These are phyloP conservation scores for Alternaria viburni DNA, from an alignment of 2,329 filamentous ascomycete genomes.

Conservation along the genomic window DNA sequence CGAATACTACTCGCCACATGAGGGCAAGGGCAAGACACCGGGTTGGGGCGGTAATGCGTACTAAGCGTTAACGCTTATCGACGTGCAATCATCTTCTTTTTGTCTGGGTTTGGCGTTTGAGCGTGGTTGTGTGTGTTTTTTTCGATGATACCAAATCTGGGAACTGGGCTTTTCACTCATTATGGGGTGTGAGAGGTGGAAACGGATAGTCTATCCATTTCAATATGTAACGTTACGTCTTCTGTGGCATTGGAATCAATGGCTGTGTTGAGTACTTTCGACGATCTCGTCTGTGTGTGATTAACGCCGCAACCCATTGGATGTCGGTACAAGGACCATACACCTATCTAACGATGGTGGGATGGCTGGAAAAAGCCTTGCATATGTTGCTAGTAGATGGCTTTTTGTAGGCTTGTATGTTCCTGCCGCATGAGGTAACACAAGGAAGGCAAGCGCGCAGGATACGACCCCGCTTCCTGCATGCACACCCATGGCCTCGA, in stretches of 20 bases:
- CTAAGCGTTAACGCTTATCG: neutral
- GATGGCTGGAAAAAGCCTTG: neutral
- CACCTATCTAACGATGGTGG: neutral
- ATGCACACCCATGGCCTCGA: neutral
- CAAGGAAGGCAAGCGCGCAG: neutral
- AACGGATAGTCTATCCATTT: neutral
- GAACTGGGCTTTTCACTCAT: constrained; percentile 18
- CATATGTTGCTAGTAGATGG: no score
- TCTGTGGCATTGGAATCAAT: neutral
- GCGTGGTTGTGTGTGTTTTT: constrained; percentile 14
- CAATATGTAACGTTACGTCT: neutral
- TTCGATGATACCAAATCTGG: constrained; percentile 23
- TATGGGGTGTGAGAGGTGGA: constrained; percentile 1
- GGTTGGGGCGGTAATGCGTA: constrained; percentile 17
- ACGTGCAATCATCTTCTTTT: neutral
- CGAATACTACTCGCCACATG: constrained; percentile 26
- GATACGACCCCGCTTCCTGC: neutral
- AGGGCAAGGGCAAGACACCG: constrained; percentile 25
- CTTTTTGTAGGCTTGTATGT: no score
- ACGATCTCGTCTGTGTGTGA: neutral
- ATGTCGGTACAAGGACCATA: neutral
- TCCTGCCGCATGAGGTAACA: neutral
- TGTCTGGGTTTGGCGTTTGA: constrained; percentile 22
- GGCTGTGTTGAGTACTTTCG: neutral
- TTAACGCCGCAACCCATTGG: neutral